Conservation (phyloP, 441 rosid genomes). For the Flueggea neowawraea region DNA sequence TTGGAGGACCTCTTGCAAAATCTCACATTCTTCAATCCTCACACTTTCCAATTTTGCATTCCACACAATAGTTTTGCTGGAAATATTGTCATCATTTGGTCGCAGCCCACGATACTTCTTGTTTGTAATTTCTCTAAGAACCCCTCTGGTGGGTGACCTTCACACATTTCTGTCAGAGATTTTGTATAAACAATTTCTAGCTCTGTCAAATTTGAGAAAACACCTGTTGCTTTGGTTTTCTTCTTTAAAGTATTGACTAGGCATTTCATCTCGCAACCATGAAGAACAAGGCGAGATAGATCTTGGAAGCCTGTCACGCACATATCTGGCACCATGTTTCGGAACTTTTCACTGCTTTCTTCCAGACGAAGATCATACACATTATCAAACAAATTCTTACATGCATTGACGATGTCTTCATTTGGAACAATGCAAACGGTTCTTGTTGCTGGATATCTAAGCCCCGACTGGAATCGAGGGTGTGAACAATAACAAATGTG, state of each 20-base stretch:
- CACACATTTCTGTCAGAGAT: conserved; percentile 8
- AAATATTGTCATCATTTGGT: not conserved
- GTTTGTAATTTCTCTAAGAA: conserved; percentile 3
- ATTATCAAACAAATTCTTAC: conserved; percentile 4
- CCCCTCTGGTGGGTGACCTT: conserved; percentile 10
- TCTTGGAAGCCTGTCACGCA: conserved; percentile 4
- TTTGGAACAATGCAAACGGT: not conserved
- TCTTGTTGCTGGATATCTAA: conserved; percentile 1
- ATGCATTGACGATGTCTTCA: not conserved
- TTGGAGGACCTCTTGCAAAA: conserved; percentile 6
- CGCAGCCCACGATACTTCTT: not conserved
- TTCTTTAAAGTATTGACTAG: not conserved
- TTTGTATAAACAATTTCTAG: not conserved
- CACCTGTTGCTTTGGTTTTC: not conserved
- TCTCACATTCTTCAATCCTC: not conserved
- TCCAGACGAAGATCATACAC: conserved; percentile 8
- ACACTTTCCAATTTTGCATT: not conserved
- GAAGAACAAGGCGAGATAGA: not conserved
- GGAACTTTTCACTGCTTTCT: not conserved
- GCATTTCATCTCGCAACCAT: conserved; percentile 11
- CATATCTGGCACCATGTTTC: conserved; percentile 9
- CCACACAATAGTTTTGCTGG: not conserved
- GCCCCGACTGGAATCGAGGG: not conserved
- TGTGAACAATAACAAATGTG: conserved; percentile 4
- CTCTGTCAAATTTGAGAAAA: conserved; percentile 14